Evolutionary conservation across 441 rosid species (phyloP).

Genomic region (Erodium moschatum): DNA sequence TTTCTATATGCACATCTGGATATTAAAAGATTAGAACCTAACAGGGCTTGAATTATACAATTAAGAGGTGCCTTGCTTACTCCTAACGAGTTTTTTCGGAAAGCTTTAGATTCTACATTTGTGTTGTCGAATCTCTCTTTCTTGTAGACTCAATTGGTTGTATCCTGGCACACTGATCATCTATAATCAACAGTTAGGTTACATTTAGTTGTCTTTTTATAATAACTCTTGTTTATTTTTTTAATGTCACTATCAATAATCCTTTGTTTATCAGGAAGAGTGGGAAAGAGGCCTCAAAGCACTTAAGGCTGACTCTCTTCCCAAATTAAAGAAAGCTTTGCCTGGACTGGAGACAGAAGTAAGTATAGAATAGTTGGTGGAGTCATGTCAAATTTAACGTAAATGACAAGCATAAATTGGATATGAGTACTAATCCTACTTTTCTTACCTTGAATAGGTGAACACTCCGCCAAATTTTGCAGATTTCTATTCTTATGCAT

Average conservation of each 20-base stretch:
- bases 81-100: not conserved
- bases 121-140: not conserved
- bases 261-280: constrained; percentile 48
- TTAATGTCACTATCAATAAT: not conserved
- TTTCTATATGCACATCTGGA: not conserved
- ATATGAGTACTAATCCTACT: constrained; percentile 11
- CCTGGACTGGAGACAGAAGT: constrained; percentile 64
- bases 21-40: not conserved
- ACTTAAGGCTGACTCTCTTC: constrained; percentile 51
- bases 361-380: constrained; percentile 13
- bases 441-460: constrained; percentile 39
- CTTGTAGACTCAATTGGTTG: not conserved
- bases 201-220: not conserved
- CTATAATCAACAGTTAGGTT: not conserved
- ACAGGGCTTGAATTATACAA: not conserved
- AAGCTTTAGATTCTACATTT: not conserved
- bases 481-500: constrained; percentile 78
- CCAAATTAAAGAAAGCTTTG: constrained; percentile 62
- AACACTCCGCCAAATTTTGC: constrained; percentile 53
- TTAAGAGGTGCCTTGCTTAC: not conserved
- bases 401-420: constrained; percentile 11
- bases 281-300: constrained; percentile 74
- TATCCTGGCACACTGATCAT: not conserved
- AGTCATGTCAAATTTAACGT: not conserved
- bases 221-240: not conserved